Conservation (phyloP, 805 yeast species). For the Schwanniomyces occidentalis region DNA sequence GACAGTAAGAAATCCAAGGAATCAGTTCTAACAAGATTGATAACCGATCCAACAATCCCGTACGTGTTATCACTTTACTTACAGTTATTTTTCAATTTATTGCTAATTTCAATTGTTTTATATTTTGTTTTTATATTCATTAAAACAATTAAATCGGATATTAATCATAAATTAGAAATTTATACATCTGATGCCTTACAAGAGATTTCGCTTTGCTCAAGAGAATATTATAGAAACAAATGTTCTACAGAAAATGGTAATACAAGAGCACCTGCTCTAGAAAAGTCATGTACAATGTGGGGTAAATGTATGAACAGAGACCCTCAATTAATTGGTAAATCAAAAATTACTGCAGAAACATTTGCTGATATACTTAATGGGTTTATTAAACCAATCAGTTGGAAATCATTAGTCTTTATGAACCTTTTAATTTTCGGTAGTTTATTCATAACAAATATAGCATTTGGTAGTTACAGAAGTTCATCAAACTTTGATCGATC, state of each 20-base stretch:
- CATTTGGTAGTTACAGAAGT: constrained; percentile 40
- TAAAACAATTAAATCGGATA: constrained; percentile 63
- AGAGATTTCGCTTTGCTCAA: constrained; percentile 67
- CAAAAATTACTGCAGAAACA: constrained; percentile 76
- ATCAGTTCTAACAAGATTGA: background rate
- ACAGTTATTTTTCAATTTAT: constrained; percentile 59
- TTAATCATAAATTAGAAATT: constrained; percentile 65
- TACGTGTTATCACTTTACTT: constrained; percentile 60
- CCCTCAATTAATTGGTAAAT: constrained; percentile 65
- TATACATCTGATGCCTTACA: constrained; percentile 59
- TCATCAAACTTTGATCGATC: constrained; percentile 11
- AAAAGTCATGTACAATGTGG: constrained; percentile 69
- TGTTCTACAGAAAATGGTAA: constrained; percentile 54
- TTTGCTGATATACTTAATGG: constrained; percentile 81
- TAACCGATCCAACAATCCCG: constrained; percentile 51
- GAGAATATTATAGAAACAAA: constrained; percentile 68
- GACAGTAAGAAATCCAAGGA: background rate
- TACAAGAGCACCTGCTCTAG: constrained; percentile 72
- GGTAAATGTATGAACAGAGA: constrained; percentile 80
- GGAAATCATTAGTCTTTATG: constrained; percentile 62
- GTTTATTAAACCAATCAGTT: constrained; percentile 67
- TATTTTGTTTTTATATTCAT: constrained; percentile 54
- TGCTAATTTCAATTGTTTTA: constrained; percentile 50
- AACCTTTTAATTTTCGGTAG: constrained; percentile 50
- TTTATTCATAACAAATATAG: constrained; percentile 50